Evolutionary conservation across 2,329 filamentous ascomycete genomes (phyloP).

Genomic region (Sporothrix dimorphospora): DNA sequence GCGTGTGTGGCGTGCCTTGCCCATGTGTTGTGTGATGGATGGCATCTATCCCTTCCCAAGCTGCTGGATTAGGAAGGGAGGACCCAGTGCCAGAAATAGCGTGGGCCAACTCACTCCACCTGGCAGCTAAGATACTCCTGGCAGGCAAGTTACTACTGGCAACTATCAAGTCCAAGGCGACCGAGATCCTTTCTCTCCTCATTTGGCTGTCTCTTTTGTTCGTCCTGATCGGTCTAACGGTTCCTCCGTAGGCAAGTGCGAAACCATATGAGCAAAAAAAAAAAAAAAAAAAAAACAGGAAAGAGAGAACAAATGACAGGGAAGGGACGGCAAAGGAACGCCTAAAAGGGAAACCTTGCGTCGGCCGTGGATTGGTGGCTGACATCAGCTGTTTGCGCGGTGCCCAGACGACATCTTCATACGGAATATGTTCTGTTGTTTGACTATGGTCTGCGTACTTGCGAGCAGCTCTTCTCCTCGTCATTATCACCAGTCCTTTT

Average conservation of each 20-base stretch:
- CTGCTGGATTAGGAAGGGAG: constrained; percentile 16
- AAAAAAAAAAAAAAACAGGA: neutral
- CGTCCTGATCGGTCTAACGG: neutral
- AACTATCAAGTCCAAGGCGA: too few relatives aligned
- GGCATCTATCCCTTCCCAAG: constrained; percentile 16
- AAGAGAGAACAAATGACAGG: neutral
- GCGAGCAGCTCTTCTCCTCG: neutral
- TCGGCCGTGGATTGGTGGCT: constrained; percentile 7
- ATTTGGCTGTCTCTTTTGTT: neutral
- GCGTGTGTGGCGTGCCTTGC: neutral
- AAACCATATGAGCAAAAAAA: neutral
- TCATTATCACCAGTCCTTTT: neutral
- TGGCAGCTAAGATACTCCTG: neutral
- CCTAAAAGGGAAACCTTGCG: constrained; percentile 5
- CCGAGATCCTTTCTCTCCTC: neutral
- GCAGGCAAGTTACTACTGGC: too few relatives aligned
- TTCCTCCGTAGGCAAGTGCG: constrained; percentile 8
- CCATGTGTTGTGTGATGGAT: constrained; percentile 1
- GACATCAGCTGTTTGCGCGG: neutral
- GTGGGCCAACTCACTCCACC: neutral
- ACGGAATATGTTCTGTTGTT: constrained; percentile 5
- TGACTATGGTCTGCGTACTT: too few relatives aligned
- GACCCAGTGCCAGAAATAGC: constrained; percentile 11
- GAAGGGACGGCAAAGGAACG: neutral
- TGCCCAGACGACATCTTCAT: neutral